Evolutionary conservation across 2,329 filamentous ascomycete genomes (phyloP), one percentile per base, ranked within the genome.

Genomic region (Neoarthrinium moseri): DNA sequence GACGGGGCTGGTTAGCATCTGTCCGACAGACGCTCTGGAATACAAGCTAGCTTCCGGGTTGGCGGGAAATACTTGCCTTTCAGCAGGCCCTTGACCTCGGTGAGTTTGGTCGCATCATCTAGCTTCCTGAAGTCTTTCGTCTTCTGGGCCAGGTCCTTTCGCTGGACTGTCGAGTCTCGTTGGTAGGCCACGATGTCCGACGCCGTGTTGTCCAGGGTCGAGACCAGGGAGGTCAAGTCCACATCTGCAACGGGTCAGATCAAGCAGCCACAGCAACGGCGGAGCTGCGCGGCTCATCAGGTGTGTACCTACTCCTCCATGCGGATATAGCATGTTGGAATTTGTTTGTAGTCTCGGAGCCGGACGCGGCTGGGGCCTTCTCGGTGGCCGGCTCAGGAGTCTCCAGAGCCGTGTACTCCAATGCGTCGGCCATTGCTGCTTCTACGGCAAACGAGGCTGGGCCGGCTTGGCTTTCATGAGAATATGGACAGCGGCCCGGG

Each of bases 141-240:
- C 76, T 96, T 97, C 63, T 96, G 91, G n/a, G 95, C 94, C 17
- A 99, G 75, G 50, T 99, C 95, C 64, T 99, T 99, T 43, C 94
- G 81, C 65, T 99, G 92, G 1, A 96, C 86, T 4, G 96, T 87
- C n/a, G 92, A 89, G 67, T 97, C 94, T 58, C 91, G 83, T 64
- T 99, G 95, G 64, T 95, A 91, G 38, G 87, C 75, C 43, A 97
- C 90, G 51, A 99, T 90, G 59, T 97, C 94, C 10, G 91, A 92
- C n/a, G 94, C 94, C 4, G 91, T 92, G 49, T 86, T 87, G 68
- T 99, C 94, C 52, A 99, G 84, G 54, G 81, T 88, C 24, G 90
- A 86, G 51, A 96, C 83, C 54, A 97, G 81, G 20, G 80, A 83
- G 38, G 89, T 87, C 47, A 99, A 78, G 65, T 96, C 90, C 66